phyloP scores from a whole-genome alignment of 2,329 filamentous ascomycete genomes.

The Exophiala sp. region DNA sequence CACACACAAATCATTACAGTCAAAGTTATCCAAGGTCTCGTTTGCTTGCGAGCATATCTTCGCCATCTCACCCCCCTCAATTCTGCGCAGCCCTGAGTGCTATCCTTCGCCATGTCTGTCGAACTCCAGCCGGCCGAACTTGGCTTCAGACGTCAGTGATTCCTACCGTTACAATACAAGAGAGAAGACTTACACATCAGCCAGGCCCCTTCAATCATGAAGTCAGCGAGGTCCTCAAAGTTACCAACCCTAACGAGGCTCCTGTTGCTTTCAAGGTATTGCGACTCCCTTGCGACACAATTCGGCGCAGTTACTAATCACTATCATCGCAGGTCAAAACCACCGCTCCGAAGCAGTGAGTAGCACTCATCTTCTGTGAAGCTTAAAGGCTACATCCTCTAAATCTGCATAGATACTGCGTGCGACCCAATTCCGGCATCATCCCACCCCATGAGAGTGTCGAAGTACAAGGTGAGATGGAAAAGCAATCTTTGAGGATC shows the following conservation, averaged over 20 bases:
- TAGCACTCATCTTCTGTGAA: constrained; percentile 18
- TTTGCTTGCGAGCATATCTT: not conserved
- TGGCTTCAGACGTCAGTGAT: constrained; percentile 71
- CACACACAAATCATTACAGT: constrained; percentile 3
- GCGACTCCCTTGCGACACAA: constrained; percentile 1
- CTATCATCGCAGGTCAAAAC: constrained; percentile 74
- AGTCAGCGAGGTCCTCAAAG: constrained; percentile 55
- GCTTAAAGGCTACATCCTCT: constrained; percentile 20
- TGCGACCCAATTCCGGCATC: constrained; percentile 91
- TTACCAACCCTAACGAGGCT: constrained; percentile 53
- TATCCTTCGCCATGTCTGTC: constrained; percentile 69
- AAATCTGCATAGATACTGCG: constrained; percentile 69
- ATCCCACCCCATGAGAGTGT: constrained; percentile 87
- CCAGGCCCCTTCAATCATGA: constrained; percentile 59
- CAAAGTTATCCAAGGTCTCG: constrained; percentile 1
- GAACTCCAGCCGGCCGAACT: constrained; percentile 88
- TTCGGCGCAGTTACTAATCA: constrained; percentile 13
- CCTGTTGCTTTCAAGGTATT: constrained; percentile 59
- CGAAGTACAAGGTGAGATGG: constrained; percentile 72
- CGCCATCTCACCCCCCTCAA: constrained; percentile 1
- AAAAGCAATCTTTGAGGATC: not conserved
- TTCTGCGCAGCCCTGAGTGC: constrained; percentile 20
- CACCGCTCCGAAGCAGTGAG: constrained; percentile 96
- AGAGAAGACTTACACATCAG: constrained; percentile 22
- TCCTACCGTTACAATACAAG: constrained; percentile 16